Evolutionary conservation across 2,329 filamentous ascomycete species (phyloP).

Genomic region (Penicillium sp.): DNA sequence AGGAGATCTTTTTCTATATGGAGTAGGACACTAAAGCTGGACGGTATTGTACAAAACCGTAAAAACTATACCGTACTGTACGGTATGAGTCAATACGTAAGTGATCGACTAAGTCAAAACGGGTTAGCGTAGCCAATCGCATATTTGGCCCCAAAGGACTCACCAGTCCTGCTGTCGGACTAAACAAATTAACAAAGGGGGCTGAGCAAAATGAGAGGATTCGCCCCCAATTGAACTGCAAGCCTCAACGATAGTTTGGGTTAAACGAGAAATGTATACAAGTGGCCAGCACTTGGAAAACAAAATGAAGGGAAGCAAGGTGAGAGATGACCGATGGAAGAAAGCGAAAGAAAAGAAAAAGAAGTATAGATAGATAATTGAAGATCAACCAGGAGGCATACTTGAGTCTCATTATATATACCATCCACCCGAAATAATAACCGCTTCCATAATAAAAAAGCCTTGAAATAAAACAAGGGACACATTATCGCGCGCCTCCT

Average conservation of each 20-base stretch:
- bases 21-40: neutral
- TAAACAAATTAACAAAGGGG: neutral
- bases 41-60: constrained; percentile 10
- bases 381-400: neutral
- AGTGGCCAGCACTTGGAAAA: constrained; percentile 1
- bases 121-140: neutral
- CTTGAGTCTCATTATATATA: neutral
- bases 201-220: constrained; percentile 1
- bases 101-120: neutral
- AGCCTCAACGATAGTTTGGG: neutral
- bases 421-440: neutral
- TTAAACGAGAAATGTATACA: neutral
- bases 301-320: neutral
- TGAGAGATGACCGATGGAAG: neutral
- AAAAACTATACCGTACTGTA: constrained; percentile 11
- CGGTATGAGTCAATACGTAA: constrained; percentile 9
- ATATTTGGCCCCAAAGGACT: neutral
- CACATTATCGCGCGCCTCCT: constrained; percentile 19
- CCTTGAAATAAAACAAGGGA: neutral
- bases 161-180: neutral
- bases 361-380: too few relatives aligned
- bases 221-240: neutral
- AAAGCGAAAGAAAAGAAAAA: neutral
- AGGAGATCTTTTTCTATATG: constrained; percentile 18
- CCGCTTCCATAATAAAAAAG: constrained; percentile 1